Base-by-base conservation (phyloP, 2,329 filamentous ascomycete genomes). In the Paraphoma sp. region DNA sequence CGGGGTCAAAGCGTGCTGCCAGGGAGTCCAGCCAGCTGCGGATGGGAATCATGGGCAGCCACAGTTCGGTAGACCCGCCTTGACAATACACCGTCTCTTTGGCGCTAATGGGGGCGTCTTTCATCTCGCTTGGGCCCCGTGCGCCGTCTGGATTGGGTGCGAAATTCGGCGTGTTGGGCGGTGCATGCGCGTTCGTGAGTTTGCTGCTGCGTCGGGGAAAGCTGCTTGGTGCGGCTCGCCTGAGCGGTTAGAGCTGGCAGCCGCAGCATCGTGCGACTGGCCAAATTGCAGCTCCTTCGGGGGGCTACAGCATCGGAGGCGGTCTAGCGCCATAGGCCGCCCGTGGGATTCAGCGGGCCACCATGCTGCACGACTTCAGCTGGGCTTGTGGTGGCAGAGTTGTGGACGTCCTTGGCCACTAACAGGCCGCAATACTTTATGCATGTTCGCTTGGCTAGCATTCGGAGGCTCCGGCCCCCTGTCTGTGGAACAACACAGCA, bases 101-200 rank as follows among this genome's bases (percentile, higher is more conserved):
- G 30, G 54, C 48, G 49, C 59, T 63, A 62, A 59, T 60, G 56
- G 29, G 54, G 47, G 63, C 60, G 51, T 33, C 43, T 38, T 53
- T 63, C 54, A 65, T 59, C 54, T 68, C 63, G 63, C 61, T 63
- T 64, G 53, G 31, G 50, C 43, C 45, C 33, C 29, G 47, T 51
- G 36, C 51, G 45, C 55, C 36, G 30, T 52, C 31, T 23, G 16
- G 43, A 58, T 58, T 61, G 54, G 57, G 40, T 43, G 54, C 43
- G 48, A 46, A 30, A 33, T 30, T 45, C 41, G 56, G 48, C 49
- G 47, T 52, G 30, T 55, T 52, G 55, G 57, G 57, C 56, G 50
- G 55, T 65, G 62, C 53, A 33, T 23, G 54, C 38, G 51, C 41
- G 28, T 44, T 53, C 38, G 54, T 56, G 55, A 30, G 44, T 59